phyloP scores from a whole-genome alignment of 2,329 filamentous ascomycete species.

The Ilyonectria robusta region DNA sequence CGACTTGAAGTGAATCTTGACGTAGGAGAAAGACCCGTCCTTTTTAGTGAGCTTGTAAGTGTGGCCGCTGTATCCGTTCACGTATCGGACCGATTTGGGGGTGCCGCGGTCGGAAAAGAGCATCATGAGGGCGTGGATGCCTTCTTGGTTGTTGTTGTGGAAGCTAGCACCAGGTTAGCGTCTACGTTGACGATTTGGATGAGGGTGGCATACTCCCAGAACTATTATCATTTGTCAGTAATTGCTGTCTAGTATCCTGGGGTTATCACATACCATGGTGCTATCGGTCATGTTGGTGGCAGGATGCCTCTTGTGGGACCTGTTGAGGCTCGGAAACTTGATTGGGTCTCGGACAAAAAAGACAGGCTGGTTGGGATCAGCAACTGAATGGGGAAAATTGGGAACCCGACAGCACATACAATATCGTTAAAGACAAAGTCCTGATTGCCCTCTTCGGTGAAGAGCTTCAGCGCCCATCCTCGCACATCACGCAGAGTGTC shows the following conservation, averaged over 20 bases:
- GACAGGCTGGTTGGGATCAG: conserved; percentile 61
- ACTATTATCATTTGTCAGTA: conserved; percentile 46
- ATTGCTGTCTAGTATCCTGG: neutral
- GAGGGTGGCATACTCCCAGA: conserved; percentile 47
- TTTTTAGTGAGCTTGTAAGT: conserved; percentile 61
- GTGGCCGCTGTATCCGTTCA: conserved; percentile 63
- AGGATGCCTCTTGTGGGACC: conserved; percentile 84
- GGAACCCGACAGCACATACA: conserved; percentile 7
- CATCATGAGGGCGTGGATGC: conserved; percentile 64
- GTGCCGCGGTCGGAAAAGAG: conserved; percentile 66
- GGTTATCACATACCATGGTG: conserved; percentile 59
- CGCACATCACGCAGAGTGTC: conserved; percentile 80
- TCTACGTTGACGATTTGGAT: too few species aligned
- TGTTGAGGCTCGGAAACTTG: conserved; percentile 83
- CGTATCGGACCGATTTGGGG: conserved; percentile 61
- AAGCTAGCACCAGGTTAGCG: conserved; percentile 32
- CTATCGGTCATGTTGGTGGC: conserved; percentile 79
- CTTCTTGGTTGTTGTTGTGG: conserved; percentile 68
- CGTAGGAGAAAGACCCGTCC: conserved; percentile 64
- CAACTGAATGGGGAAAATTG: neutral
- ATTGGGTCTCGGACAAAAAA: conserved; percentile 84
- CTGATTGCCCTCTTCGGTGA: conserved; percentile 80
- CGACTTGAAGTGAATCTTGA: conserved; percentile 65
- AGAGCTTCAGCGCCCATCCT: conserved; percentile 72
- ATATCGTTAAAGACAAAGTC: conserved; percentile 85